Base-by-base conservation (phyloP, 768 basidiomycete genomes). In the Tulasnella sp. region DNA sequence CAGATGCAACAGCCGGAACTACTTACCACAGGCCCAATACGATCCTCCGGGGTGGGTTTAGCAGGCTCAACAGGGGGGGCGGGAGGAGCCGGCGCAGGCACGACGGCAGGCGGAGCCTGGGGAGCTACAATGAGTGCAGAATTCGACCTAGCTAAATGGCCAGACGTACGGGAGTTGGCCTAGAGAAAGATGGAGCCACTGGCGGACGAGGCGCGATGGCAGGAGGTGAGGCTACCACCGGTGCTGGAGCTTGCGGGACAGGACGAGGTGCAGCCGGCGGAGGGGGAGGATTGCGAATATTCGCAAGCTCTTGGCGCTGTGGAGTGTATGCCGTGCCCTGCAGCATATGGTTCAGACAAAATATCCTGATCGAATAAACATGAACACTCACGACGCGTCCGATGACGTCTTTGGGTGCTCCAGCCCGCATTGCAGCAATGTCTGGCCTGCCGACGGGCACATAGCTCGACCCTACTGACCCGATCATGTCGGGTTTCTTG, bases 11-110 rank as follows among this genome's bases (percentile, higher is more conserved):
- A 37, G 8, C 29, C 14, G 8, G 21, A 7, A 15, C 8, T 8
- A 62, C 73, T 65, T 60, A 75, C 74, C 17, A 91, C 83, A 1
- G 87, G 87, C 0, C 74, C 84, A 62, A 94, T 93, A 4, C 80
- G 80, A 68, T 93, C 88, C 0, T 91, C 85, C 56, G 82, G 82
- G 0, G 75, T 70, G 11, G 87, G 84, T 63, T 86, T 89, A 0
- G 80, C 75, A 0, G 83, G 54, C 21, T 55, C 52, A n/a, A n/a
- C n/a, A n/a, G n/a, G n/a, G 36, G 64, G 61, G 11, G 53, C 49
- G 1, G 67, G 52, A 40, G 66, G 63, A 7, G 66, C 55, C 0
- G 67, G 50, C 14, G 68, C 75, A 0, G 83, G 77, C 3, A 79
- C 62, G 3, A 65, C 61, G n/a, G 74, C 73, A 0, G 72, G 67